Evolutionary conservation across 140 eudicot species (phyloP).

Genomic region (Anethum foeniculum): DNA sequence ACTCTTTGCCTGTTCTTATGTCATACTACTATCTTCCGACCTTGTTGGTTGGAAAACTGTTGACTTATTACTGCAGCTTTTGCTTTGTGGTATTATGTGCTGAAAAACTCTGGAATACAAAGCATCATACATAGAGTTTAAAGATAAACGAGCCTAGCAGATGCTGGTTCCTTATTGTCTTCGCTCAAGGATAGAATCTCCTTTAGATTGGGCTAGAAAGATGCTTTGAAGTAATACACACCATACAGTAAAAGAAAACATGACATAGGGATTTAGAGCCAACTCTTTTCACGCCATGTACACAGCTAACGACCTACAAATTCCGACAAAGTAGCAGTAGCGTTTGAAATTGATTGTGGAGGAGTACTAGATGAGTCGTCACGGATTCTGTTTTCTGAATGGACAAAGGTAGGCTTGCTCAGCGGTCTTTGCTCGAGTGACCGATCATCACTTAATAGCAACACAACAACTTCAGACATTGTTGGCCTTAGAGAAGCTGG

Average conservation of each 20-base stretch:
- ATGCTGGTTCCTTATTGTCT: background rate
- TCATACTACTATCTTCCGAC: background rate
- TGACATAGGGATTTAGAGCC: background rate
- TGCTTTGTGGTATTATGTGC: background rate
- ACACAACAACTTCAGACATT: conserved; percentile 32
- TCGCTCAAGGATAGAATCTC: background rate
- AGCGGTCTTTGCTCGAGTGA: conserved; percentile 11
- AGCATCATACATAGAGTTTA: background rate
- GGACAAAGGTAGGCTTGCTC: conserved; percentile 6
- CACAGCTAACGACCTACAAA: background rate
- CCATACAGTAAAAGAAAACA: background rate
- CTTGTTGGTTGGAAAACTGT: background rate
- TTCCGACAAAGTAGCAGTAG: background rate
- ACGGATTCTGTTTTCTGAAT: conserved; percentile 8
- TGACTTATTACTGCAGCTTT: background rate
- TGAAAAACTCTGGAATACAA: background rate
- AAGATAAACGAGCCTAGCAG: background rate
- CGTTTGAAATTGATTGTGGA: background rate
- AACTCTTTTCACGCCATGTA: background rate
- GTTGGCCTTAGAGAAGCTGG: conserved; percentile 10
- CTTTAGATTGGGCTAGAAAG: background rate
- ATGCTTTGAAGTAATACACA: background rate
- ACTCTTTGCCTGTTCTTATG: background rate
- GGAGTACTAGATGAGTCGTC: background rate
- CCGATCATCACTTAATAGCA: conserved; percentile 31